Conservation (phyloP, 2,329 filamentous ascomycete genomes). For the Cytospora piceae region DNA sequence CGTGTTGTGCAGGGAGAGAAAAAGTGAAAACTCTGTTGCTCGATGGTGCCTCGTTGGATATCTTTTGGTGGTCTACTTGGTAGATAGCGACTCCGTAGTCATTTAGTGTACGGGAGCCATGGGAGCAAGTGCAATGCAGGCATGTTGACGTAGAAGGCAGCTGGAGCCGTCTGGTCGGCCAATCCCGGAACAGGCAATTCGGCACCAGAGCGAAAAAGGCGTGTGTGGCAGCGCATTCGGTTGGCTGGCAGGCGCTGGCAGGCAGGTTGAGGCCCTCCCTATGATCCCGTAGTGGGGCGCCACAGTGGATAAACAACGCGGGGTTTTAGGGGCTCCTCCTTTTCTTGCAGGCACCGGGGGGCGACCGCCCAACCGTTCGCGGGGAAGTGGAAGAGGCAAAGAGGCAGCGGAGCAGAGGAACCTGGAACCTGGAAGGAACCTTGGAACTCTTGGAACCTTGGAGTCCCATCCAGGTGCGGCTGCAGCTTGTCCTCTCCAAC, state of each 20-base stretch:
- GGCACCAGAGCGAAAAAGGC: conserved; percentile 14
- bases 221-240: neutral
- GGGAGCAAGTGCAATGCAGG: conserved; percentile 2
- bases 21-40: too few species aligned
- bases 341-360: neutral
- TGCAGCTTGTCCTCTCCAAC: too few species aligned
- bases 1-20: neutral
- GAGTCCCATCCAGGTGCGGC: too few species aligned
- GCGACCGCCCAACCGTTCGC: neutral
- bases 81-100: neutral
- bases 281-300: neutral
- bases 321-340: neutral
- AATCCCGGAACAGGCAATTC: conserved; percentile 23
- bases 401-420: neutral
- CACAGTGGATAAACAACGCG: neutral
- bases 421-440: neutral
- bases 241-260: conserved; percentile 8
- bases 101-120: neutral
- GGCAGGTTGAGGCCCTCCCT: neutral
- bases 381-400: conserved; percentile 7
- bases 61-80: neutral
- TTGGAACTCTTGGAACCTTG: neutral
- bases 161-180: conserved; percentile 26
- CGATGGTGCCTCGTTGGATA: too few species aligned
- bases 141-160: conserved; percentile 13